These are phyloP conservation scores for Colletotrichum tofieldiae DNA, from an alignment of 2,329 filamentous ascomycete species.

Conservation along the genomic window DNA sequence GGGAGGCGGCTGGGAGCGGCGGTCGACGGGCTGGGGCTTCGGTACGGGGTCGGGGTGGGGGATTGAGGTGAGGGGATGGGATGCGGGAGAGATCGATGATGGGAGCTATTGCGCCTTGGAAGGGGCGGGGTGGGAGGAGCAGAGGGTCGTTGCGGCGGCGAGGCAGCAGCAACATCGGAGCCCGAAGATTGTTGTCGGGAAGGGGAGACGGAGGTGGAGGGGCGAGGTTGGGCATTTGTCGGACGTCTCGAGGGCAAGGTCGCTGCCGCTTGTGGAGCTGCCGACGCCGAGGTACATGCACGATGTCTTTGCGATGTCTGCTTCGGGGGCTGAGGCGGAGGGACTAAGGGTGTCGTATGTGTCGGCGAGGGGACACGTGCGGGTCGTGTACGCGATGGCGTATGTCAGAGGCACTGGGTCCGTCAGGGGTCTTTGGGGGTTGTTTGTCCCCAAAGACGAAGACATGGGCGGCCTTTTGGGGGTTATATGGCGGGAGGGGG, in stretches of 20 bases:
- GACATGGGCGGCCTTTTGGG: neutral
- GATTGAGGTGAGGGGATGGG: conserved; percentile 10
- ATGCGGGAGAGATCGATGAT: conserved; percentile 13
- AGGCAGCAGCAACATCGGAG: neutral
- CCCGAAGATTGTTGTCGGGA: neutral
- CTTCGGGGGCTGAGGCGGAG: neutral
- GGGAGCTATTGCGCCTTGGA: conserved; percentile 33
- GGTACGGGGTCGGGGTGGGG: neutral
- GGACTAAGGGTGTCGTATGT: neutral
- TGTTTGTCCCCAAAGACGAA: neutral
- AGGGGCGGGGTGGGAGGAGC: conserved; percentile 35
- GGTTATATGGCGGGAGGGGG: neutral
- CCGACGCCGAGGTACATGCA: neutral
- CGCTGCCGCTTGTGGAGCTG: conserved; percentile 15
- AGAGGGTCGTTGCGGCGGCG: neutral
- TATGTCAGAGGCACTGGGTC: conserved; percentile 22
- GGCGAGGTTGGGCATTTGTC: too few species aligned
- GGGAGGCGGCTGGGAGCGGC: neutral
- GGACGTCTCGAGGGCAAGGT: neutral
- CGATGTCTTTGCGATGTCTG: neutral
- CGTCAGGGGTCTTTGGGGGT: neutral
- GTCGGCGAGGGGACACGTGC: neutral
- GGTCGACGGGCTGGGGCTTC: neutral
- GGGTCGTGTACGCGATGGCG: conserved; percentile 16
- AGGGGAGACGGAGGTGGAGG: neutral